phyloP scores from a whole-genome alignment of 306 rosid species.

The Cucumis cinereus region DNA sequence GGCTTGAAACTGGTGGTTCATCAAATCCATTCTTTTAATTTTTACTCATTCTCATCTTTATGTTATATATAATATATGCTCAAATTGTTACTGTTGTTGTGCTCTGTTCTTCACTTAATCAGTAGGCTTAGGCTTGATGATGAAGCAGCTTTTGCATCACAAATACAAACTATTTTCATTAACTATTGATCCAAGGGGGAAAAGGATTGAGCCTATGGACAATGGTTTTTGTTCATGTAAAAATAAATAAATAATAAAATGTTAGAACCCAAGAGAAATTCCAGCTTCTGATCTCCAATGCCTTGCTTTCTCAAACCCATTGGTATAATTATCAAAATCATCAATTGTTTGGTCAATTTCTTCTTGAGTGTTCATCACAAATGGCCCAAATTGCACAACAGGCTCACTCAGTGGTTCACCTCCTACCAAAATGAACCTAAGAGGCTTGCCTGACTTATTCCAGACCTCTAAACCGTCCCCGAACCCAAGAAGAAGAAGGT shows the following conservation, averaged over 20 bases:
- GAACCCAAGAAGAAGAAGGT: constrained; percentile 63
- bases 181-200: not conserved
- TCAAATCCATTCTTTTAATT: too few species aligned
- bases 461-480: constrained; percentile 82
- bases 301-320: constrained; percentile 92
- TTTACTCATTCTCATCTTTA: too few species aligned
- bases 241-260: not conserved
- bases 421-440: constrained; percentile 72
- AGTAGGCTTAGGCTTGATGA: too few species aligned
- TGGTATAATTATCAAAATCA: constrained; percentile 67
- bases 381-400: constrained; percentile 73
- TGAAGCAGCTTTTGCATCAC: not conserved
- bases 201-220: not conserved
- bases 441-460: constrained; percentile 51
- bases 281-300: constrained; percentile 70
- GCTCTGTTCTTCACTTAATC: too few species aligned
- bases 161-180: not conserved
- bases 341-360: constrained; percentile 79
- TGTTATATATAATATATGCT: too few species aligned
- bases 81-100: too few species aligned
- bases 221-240: not conserved
- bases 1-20: too few species aligned
- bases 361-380: constrained; percentile 91
- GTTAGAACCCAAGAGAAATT: constrained; percentile 22
- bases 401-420: constrained; percentile 86